Base-by-base conservation (phyloP, 2,329 filamentous ascomycete genomes). In the Stagonosporopsis vannaccii region DNA sequence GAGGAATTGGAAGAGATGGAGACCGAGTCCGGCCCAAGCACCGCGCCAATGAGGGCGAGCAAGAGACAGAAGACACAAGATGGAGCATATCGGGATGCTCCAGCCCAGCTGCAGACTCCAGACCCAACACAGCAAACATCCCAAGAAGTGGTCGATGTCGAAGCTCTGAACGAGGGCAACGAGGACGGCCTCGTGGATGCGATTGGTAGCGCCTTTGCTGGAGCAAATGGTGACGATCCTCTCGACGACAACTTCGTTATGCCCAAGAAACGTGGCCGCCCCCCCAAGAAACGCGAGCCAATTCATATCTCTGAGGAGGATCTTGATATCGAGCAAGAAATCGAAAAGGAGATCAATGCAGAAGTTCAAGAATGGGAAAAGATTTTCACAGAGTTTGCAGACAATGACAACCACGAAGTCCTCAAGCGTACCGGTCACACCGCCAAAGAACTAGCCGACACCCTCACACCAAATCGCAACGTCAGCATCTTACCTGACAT, bases 401-500 rank as follows among this genome's bases (percentile, higher is more conserved):
- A 64, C 7, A 70, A 72, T 40, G 67, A 71, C 20, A 61, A 71
- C 23, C 69, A 75, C 53, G 62, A 66, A 8, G 50, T 71, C 5
- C 65, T 74, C 15, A 57, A 64, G n/a, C 52, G 61, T 7, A 62
- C 70, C 3, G 65, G 65, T 7, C 66, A 67, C 25, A 68, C 61
- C 9, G 75, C 75, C 2, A 60, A 71, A 44, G 58, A 66, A 23
- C 63, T 76, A 19, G 68, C 70, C 12, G 56, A 64, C 30, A 56
- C 65, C 12, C 58, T 71, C 23, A 66, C 60, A 37, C 69, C 71
- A 9, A 61, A 65, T 13, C 61, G 63, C 47, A 66, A 69, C 23
- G 61, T 73, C 20, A 66, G 59, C 26, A 60, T 46, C 3, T 63
- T 65, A 2, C 82, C 84, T 6, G 86, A 90, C 49, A 88, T 96